Evolutionary conservation across 225 moss, liverwort and hornwort species (phyloP), one percentile per base, ranked within the genome.

Genomic region (Ulota crispa): DNA sequence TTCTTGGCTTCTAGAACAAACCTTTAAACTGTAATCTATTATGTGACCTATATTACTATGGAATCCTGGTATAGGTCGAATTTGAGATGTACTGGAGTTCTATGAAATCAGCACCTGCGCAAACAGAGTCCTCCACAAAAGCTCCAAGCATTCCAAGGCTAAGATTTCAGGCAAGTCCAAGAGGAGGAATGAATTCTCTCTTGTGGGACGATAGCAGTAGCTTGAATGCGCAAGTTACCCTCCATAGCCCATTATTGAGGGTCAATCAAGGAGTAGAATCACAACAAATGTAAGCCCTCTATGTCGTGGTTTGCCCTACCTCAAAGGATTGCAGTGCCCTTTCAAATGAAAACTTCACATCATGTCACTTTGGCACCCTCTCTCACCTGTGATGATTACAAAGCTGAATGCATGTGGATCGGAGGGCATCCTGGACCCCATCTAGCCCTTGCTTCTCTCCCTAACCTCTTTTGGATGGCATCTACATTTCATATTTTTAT

Each of bases 81-180:
- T 87, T 87, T 74, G 84, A 84, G 39, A 73, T 73, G 9, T 81
- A 81, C 50, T 81, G 78, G 81, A 74, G 36, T 24, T 56, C 57
- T 0, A 63, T 78, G 31, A 30, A 0, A 73, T 59, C 68, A 64
- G 34, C 56, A 15, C 5, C 0, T 39, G 2, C 0, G 0, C n/a
- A 1, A 1, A 26, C 0, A 1, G 30, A 78, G 23, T 81, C 1
- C 8, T 14, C 28, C 10, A 63, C 2, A 0, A 37, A 64, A 68
- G 54, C 13, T 20, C 45, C 45, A 67, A 52, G 3, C 13, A 80
- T 80, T 50, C 43, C 73, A 0, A 78, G 16, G 14, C 4, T 83
- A 2, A 32, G 73, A 55, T 1, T 43, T 37, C 69, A 24, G 16
- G 0, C 12, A 5, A 68, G 34, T 68, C 15, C 0, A 23, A 32